Evolutionary conservation across 129 eudicot species (phyloP).

Genomic region (Solidago caesia): DNA sequence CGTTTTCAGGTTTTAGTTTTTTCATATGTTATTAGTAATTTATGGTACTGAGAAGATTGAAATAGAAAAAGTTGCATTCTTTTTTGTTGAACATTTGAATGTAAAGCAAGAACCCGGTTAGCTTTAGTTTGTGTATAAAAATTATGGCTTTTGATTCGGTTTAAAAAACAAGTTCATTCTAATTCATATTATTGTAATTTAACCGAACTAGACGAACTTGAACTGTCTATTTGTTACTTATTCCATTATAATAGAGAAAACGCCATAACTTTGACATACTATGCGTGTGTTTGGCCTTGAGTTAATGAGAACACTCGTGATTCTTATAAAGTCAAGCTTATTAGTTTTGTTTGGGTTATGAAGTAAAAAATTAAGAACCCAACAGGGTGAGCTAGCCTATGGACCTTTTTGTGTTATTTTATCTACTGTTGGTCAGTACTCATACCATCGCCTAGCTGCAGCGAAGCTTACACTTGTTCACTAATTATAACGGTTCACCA

Average conservation of each 20-base stretch:
- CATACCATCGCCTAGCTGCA: no score
- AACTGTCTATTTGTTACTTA: background rate
- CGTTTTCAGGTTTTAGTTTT: constrained; percentile 11
- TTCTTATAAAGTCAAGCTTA: no score
- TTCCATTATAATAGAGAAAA: no score
- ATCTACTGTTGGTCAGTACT: no score
- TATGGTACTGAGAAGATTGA: constrained; percentile 34
- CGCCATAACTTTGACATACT: background rate
- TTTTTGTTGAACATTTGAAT: constrained; percentile 29
- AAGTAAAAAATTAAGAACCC: constrained; percentile 14
- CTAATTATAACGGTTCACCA: no score
- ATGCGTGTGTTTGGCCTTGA: no score
- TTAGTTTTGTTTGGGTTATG: no score
- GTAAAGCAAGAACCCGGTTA: constrained; percentile 26
- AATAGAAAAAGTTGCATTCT: constrained; percentile 31
- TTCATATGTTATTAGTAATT: constrained; percentile 16
- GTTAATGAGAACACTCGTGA: no score
- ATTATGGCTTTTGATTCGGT: constrained; percentile 1
- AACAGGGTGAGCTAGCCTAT: no score
- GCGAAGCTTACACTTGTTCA: no score
- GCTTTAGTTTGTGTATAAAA: constrained; percentile 31
- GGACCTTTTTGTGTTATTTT: no score
- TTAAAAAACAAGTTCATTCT: background rate
- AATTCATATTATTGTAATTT: background rate
- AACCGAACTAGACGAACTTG: background rate